A percentile compares a stretch with the other conserved stretches of the same genome.
Evolutionary conservation across 2,329 filamentous ascomycete species (phyloP).

Genomic region (Curvularia spicifera): DNA sequence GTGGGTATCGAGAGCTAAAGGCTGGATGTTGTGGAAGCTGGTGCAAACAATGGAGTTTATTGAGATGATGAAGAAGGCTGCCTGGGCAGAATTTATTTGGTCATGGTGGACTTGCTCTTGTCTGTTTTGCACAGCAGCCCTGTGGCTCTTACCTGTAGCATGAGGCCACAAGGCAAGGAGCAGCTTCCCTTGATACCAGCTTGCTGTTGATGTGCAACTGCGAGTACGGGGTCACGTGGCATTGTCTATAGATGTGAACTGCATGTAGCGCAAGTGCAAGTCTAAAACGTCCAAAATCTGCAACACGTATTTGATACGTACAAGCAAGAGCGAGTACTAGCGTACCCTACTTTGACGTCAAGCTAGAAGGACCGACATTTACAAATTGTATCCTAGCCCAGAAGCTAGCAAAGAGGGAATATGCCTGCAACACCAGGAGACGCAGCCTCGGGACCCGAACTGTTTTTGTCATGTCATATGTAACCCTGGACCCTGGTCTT

Average conservation of each 20-base stretch:
- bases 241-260: not conserved
- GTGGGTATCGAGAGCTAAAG: not conserved
- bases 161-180: not conserved
- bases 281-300: not conserved
- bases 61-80: not conserved
- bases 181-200: not conserved
- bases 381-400: not conserved
- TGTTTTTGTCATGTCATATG: not conserved
- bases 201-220: not conserved
- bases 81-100: not conserved
- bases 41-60: not conserved
- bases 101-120: not conserved
- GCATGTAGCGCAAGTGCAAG: not conserved
- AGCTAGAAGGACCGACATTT: not conserved
- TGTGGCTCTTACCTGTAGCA: not conserved
- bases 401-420: not conserved
- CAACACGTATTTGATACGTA: not conserved
- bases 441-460: not conserved
- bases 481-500: not conserved
- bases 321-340: not conserved
- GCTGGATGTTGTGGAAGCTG: not conserved
- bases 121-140: not conserved
- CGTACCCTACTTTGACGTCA: not conserved
- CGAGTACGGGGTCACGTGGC: not conserved
- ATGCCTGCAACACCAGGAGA: not conserved